A percentile compares a stretch with the other conserved stretches of the same genome.
phyloP scores from a whole-genome alignment of 352 stramenopile species.

The Plasmopara muralis region DNA sequence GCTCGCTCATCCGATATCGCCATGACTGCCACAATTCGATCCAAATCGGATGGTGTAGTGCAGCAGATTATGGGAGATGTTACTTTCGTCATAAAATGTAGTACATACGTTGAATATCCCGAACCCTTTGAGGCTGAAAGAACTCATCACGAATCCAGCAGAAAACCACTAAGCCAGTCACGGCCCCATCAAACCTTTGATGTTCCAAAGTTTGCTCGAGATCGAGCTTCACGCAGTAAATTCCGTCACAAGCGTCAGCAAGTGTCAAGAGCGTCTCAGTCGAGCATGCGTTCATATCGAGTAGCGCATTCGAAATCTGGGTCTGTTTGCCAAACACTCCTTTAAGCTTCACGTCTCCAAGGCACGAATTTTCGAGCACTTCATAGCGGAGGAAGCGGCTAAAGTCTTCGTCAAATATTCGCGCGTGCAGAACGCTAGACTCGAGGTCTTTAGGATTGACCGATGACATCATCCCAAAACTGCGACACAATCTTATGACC shows the following conservation, averaged over 20 bases:
- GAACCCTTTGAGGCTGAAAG: constrained; percentile 37
- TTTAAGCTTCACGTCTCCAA: constrained; percentile 19
- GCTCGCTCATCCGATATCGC: constrained; percentile 4
- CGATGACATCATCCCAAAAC: constrained; percentile 39
- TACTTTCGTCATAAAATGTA: constrained; percentile 44
- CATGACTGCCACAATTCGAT: constrained; percentile 14
- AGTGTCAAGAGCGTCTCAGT: constrained; percentile 23
- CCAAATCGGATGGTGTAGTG: constrained; percentile 14
- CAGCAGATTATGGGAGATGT: constrained; percentile 27
- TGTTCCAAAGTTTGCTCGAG: background rate
- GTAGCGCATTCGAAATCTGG: constrained; percentile 36
- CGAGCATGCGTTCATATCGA: constrained; percentile 33
- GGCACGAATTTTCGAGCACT: constrained; percentile 24
- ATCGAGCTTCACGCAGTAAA: constrained; percentile 40
- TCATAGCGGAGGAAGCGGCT: constrained; percentile 45
- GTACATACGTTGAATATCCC: constrained; percentile 52
- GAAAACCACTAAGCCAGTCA: constrained; percentile 43
- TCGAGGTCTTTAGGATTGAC: constrained; percentile 53
- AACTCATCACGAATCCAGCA: constrained; percentile 47
- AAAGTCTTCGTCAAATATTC: constrained; percentile 64
- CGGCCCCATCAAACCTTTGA: background rate
- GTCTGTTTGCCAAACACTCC: constrained; percentile 56
- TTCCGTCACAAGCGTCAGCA: constrained; percentile 27
- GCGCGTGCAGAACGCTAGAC: constrained; percentile 30
- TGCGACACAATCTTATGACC: constrained; percentile 53